phyloP scores from a whole-genome alignment of 2,329 filamentous ascomycete species.

The Pseudocercospora crystallina region DNA sequence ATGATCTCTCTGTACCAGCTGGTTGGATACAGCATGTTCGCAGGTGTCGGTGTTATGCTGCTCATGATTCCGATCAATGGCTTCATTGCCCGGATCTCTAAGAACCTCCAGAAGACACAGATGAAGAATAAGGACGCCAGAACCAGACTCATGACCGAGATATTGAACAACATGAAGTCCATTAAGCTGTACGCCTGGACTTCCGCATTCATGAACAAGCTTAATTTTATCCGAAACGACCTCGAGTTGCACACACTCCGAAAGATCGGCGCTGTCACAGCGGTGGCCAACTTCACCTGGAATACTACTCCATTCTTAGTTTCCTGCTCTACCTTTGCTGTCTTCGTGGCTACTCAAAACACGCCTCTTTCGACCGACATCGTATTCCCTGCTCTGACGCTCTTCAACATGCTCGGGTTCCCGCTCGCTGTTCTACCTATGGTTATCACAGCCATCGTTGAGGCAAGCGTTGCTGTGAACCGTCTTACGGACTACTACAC shows the following conservation, averaged over 20 bases:
- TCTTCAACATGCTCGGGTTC: slow-evolving; percentile 96
- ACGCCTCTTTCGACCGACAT: slow-evolving; percentile 86
- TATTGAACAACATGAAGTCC: slow-evolving; percentile 99
- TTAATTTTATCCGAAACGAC: slow-evolving; percentile 95
- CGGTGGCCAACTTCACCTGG: slow-evolving; percentile 97
- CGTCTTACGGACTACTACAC: slow-evolving; percentile 81
- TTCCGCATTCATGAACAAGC: slow-evolving; percentile 93
- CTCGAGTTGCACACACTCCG: slow-evolving; percentile 91
- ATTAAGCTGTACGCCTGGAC: slow-evolving; percentile 98
- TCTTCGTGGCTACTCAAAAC: slow-evolving; percentile 84
- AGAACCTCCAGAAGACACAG: slow-evolving; percentile 88
- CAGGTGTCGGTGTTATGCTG: slow-evolving; percentile 91
- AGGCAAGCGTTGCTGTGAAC: slow-evolving; percentile 87
- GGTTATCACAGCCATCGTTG: slow-evolving; percentile 95
- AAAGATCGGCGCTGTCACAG: slow-evolving; percentile 92
- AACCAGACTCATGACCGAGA: slow-evolving; percentile 92
- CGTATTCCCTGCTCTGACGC: slow-evolving; percentile 85
- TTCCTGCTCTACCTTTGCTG: slow-evolving; percentile 91
- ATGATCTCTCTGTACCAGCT: slow-evolving; percentile 95
- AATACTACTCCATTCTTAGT: slow-evolving; percentile 96
- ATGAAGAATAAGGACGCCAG: slow-evolving; percentile 99
- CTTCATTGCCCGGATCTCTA: slow-evolving; percentile 88
- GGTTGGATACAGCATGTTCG: slow-evolving; percentile 93
- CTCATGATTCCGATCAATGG: slow-evolving; percentile 97
- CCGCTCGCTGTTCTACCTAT: slow-evolving; percentile 91